These are phyloP conservation scores for Thalia dealbata DNA, from an alignment of 176 grass and related monocot genomes.

Conservation along the genomic window DNA sequence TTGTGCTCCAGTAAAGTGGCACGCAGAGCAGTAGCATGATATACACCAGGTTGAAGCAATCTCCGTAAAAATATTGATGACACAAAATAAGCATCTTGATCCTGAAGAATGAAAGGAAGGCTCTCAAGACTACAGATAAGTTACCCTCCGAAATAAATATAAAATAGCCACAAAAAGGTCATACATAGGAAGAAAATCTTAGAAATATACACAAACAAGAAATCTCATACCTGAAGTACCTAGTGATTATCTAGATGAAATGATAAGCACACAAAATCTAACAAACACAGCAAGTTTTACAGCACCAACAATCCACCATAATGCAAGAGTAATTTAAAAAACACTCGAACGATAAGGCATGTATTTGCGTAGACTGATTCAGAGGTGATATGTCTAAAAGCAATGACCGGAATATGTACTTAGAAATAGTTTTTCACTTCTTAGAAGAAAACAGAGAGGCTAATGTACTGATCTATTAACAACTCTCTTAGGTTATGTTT, in stretches of 20 bases:
- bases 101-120: conserved; percentile 34
- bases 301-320: neutral
- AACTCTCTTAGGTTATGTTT: no score
- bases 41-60: conserved; percentile 79
- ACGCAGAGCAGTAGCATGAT: conserved; percentile 65
- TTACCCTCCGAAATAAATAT: conserved; percentile 1
- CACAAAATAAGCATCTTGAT: conserved; percentile 57
- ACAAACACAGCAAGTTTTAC: neutral
- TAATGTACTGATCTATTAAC: neutral
- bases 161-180: neutral
- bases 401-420: neutral
- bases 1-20: conserved; percentile 80
- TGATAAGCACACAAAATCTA: neutral
- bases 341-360: neutral
- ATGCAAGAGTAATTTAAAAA: no score
- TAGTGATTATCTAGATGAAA: neutral
- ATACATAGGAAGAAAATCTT: neutral
- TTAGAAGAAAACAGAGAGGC: neutral
- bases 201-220: neutral
- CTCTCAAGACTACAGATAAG: neutral
- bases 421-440: neutral
- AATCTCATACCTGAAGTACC: neutral
- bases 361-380: neutral
- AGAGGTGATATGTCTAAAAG: neutral
- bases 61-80: conserved; percentile 90